Evolutionary conservation across 306 rosid genomes (phyloP).

Genomic region (Rosa multiflora): DNA sequence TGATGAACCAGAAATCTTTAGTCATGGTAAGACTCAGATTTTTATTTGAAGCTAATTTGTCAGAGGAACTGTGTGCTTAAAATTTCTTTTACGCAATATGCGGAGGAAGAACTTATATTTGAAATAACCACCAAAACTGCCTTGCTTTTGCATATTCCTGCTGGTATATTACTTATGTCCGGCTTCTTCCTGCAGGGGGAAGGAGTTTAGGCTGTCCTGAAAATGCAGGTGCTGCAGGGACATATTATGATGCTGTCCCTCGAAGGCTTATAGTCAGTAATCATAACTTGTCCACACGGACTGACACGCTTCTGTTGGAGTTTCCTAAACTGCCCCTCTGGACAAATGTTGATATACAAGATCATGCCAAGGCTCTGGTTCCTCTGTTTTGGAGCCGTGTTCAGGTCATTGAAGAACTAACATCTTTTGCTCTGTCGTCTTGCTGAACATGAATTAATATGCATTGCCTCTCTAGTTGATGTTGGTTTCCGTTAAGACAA

Average conservation of each 20-base stretch:
- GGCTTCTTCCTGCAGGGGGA: slow-evolving; percentile 58
- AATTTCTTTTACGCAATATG: not conserved
- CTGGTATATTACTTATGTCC: not conserved
- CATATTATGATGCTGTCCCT: slow-evolving; percentile 93
- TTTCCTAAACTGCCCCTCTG: slow-evolving; percentile 93
- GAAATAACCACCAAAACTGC: not conserved
- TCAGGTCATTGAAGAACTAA: slow-evolving; percentile 63
- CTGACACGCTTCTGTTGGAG: slow-evolving; percentile 86
- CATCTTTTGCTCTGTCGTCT: slow-evolving; percentile 14
- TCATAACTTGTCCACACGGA: slow-evolving; percentile 71
- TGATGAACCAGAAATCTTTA: slow-evolving; percentile 56
- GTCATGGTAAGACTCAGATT: slow-evolving; percentile 62
- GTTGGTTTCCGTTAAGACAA: not conserved
- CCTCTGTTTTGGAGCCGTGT: slow-evolving; percentile 97
- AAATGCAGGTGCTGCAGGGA: slow-evolving; percentile 94
- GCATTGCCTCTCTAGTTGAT: not conserved
- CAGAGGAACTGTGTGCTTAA: not conserved
- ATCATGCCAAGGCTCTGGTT: slow-evolving; percentile 94
- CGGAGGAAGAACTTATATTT: not conserved
- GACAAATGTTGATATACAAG: slow-evolving; percentile 82
- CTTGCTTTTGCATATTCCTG: not conserved
- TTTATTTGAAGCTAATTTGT: slow-evolving; percentile 13
- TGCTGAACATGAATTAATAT: slow-evolving; percentile 13
- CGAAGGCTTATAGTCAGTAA: slow-evolving; percentile 82
- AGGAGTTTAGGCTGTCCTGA: slow-evolving; percentile 83